Base-by-base conservation (phyloP, 169 alveolate species). In the Plasmodium blacklocki region DNA sequence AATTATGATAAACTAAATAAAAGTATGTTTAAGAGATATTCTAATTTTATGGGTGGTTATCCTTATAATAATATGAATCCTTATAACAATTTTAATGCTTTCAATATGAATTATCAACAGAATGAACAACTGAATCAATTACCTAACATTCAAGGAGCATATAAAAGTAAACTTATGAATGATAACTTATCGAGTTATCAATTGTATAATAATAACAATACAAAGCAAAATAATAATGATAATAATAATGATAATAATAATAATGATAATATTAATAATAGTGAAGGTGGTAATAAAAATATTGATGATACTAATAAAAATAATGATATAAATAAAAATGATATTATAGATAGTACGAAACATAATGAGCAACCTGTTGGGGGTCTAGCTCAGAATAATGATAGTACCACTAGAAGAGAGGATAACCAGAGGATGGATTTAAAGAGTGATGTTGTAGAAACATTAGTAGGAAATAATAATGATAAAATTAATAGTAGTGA, bases 11-110 rank as follows among this genome's bases (percentile, higher is more conserved):
- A 80, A 19, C 68, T 56, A 32, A 56, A 43, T 19, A 80, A 80
- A 19, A 68, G 47, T 15, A 15, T 66, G 73, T 68, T 18, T 59
- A 80, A 80, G 19, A 80, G 90, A 49, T 80, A 68, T 52, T 52
- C 90, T 11, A 68, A 68, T 63, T 80, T 56, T 29, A 43, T 80
- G 26, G 29, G 63, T 3, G n/a, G 58, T 18, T 45, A 74, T 60
- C 85, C 83, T 2, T 80, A 80, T 32, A 58, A 45, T 21, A 80
- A 80, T 26, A 80, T 78, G 68, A 74, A 60, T 50, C 75, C 76
- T 0, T 78, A 78, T 50, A 49, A 43, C 11, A 67, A 67, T 12
- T 78, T 66, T 19, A 78, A 78, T 23, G 21, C 89, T n/a, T 78
- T 64, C 26, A 64, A 64, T 54, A 18, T 78, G 29, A 56, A 56